Evolutionary conservation across 495 filamentous ascomycete genomes (phyloP), one percentile per base, ranked within the genome.

Genomic region (Penicillium soppii): DNA sequence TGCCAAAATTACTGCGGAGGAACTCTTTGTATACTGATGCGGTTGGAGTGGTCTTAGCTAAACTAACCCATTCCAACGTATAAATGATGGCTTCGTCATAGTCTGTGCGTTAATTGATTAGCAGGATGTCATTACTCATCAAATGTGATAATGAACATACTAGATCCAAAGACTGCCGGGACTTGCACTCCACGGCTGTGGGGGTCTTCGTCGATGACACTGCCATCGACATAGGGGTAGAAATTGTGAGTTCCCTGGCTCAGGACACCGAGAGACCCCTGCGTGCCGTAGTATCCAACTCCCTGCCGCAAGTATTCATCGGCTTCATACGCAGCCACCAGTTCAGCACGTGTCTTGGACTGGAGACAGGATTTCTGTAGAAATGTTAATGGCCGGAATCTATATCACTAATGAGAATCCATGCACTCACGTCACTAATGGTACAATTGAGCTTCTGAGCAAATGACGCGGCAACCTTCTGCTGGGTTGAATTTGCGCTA

Each of bases 131-230:
- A n/a, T n/a, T n/a, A 27, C 25, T 27, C 5, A 17, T 21, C 16
- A 38, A 19, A 9, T 9, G 19, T 7, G 35, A 17, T 20, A 7
- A 4, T 38, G 15, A 17, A 38, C 35, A 38, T 38, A 38, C 35
- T 38, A 9, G 17, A 16, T 39, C 71, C 71, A 30, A 68, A 51
- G 49, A 74, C 61, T 16, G 58, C 43, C 26, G 71, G 71, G 23
- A 74, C 64, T 33, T 64, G 54, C 12, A 60, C 17, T 12, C 69
- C 71, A 22, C 53, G 47, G 23, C 37, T 53, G 8, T 53, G 50
- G 7, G 71, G 71, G 32, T 72, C 62, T 26, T 62, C 62, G 5
- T 58, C 55, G 25, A 74, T 53, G 8, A 68, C 48, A 5, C 48
- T 59, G 23, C 69, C 67, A 44, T 74, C 71, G 16, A 71, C 33